Percentiles rank a stretch among this genome's conserved stretches.
Evolutionary conservation across 2,329 filamentous ascomycete species (phyloP).

Genomic region (Claviceps arundinis): DNA sequence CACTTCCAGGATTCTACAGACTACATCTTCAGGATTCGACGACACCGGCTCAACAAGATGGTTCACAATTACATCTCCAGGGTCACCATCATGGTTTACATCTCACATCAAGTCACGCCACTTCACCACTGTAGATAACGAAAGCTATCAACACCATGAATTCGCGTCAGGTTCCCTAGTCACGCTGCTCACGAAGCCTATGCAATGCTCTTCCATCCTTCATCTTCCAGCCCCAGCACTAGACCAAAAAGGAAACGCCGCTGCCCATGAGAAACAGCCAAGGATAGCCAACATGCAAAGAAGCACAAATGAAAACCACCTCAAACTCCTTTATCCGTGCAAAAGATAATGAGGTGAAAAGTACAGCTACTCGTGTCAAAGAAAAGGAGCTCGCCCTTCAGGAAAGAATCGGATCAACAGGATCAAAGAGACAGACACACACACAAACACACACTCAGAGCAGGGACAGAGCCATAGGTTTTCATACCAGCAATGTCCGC

Average conservation of each 20-base stretch:
- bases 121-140: too few species aligned
- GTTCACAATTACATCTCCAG: too few species aligned
- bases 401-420: neutral
- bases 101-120: too few species aligned
- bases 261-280: conserved; percentile 16
- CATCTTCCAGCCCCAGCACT: conserved; percentile 10
- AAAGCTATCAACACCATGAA: too few species aligned
- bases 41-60: too few species aligned
- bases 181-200: neutral
- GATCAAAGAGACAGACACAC: neutral
- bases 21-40: too few species aligned
- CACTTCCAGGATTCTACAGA: too few species aligned
- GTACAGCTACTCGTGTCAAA: conserved; percentile 4
- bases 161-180: too few species aligned
- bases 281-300: conserved; percentile 9
- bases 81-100: too few species aligned
- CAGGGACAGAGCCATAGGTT: too few species aligned
- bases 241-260: conserved; percentile 13
- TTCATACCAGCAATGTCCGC: too few species aligned
- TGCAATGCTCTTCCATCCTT: conserved; percentile 11
- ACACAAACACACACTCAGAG: neutral
- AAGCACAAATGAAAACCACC: neutral
- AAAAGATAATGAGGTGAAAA: conserved; percentile 1
- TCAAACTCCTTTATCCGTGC: neutral
- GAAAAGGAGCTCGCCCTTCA: neutral